These are phyloP conservation scores for Dothistroma pini DNA, from an alignment of 2,329 filamentous ascomycete genomes.

Conservation along the genomic window DNA sequence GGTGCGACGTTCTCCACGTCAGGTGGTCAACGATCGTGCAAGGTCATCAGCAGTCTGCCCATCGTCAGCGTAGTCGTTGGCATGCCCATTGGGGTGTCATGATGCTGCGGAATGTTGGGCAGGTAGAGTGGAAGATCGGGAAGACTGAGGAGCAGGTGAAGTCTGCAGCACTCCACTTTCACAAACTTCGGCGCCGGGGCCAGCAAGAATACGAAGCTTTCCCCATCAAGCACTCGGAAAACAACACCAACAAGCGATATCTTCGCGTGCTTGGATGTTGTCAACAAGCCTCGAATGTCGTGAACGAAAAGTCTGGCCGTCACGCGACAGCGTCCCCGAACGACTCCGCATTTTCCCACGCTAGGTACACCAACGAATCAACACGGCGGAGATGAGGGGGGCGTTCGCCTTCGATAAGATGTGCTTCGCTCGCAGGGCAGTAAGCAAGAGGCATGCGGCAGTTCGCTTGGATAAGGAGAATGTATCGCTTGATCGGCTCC, in stretches of 20 bases:
- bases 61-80: too few relatives aligned
- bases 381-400: not conserved
- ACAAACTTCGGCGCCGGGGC: not conserved
- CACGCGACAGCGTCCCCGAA: not conserved
- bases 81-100: too few relatives aligned
- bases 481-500: not conserved
- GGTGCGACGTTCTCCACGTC: too few relatives aligned
- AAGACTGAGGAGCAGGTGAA: not conserved
- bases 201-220: not conserved
- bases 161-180: not conserved
- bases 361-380: not conserved
- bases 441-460: not conserved
- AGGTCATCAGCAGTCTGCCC: too few relatives aligned
- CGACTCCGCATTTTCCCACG: not conserved
- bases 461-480: not conserved
- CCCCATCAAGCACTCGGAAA: not conserved
- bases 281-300: not conserved
- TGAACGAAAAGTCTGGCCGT: too few relatives aligned
- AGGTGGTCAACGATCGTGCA: too few relatives aligned
- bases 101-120: too few relatives aligned
- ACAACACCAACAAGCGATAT: not conserved
- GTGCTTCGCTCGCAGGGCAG: not conserved
- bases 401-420: not conserved
- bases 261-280: not conserved
- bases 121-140: too few relatives aligned